phyloP scores from a whole-genome alignment of 306 rosid genomes.

The Macrotyloma uniflorum region DNA sequence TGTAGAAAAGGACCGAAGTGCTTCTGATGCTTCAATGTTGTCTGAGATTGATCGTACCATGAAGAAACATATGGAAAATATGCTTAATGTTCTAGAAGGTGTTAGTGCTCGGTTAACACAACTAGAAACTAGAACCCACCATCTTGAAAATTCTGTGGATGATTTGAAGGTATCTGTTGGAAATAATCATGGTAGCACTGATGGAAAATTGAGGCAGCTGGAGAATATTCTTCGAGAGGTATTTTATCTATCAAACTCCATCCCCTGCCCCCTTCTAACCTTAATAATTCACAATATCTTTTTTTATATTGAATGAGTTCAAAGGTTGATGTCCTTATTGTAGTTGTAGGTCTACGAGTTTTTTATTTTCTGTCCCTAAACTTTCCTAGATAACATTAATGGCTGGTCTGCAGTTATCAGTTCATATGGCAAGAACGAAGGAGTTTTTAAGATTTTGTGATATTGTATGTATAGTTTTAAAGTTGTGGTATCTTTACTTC shows the following conservation, averaged over 20 bases:
- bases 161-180: constrained; percentile 78
- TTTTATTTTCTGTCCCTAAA: not conserved
- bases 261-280: constrained; percentile 6
- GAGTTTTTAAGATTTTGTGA: not conserved
- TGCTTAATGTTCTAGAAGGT: constrained; percentile 77
- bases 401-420: not conserved
- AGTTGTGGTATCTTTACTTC: not conserved
- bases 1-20: constrained; percentile 59
- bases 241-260: constrained; percentile 25
- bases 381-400: not conserved
- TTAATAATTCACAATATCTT: constrained; percentile 20
- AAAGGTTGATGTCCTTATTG: not conserved
- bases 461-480: not conserved
- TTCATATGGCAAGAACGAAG: not conserved
- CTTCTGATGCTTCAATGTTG: constrained; percentile 52
- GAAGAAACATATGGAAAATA: constrained; percentile 71
- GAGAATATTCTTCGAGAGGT: constrained; percentile 90
- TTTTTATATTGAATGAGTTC: not conserved
- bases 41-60: constrained; percentile 79
- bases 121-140: constrained; percentile 73
- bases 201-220: constrained; percentile 79
- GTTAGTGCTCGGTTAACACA: constrained; percentile 81
- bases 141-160: constrained; percentile 78
- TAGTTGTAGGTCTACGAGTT: not conserved
- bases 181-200: constrained; percentile 76